phyloP scores from a whole-genome alignment of 2,329 filamentous ascomycete genomes.

The Monosporascus sp. region DNA sequence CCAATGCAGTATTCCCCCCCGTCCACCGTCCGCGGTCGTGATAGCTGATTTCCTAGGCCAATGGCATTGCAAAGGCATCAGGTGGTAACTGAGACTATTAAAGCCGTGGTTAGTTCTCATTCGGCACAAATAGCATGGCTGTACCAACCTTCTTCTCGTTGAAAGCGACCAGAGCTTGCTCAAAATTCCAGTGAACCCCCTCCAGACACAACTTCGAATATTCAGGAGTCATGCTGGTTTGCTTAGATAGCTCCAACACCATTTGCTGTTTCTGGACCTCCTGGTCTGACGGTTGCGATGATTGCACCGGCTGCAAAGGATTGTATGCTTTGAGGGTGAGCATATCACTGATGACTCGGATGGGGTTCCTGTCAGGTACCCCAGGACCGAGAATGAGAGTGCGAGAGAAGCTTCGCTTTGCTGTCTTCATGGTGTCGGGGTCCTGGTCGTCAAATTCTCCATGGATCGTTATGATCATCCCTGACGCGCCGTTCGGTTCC shows the following conservation, averaged over 20 bases:
- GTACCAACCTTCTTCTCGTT: constrained; percentile 62
- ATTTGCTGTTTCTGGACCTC: constrained; percentile 60
- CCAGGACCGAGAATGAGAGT: constrained; percentile 76
- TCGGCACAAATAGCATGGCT: not conserved
- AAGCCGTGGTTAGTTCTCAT: constrained; percentile 4
- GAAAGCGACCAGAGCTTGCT: constrained; percentile 70
- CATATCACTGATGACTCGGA: constrained; percentile 77
- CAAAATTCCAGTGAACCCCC: constrained; percentile 75
- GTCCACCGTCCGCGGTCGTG: not conserved
- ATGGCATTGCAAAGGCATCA: constrained; percentile 36
- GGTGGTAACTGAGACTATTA: constrained; percentile 40
- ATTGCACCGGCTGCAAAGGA: constrained; percentile 30
- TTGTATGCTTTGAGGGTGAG: constrained; percentile 65
- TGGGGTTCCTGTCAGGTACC: constrained; percentile 53
- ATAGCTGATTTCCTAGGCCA: constrained; percentile 3
- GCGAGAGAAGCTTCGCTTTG: constrained; percentile 75
- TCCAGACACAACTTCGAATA: constrained; percentile 78
- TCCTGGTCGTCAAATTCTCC: constrained; percentile 78
- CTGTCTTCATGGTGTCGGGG: constrained; percentile 45
- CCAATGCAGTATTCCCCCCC: not conserved
- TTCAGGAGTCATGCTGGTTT: constrained; percentile 73
- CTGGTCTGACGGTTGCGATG: constrained; percentile 23
- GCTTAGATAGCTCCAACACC: constrained; percentile 67
- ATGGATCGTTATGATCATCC: constrained; percentile 73
- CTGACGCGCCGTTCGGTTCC: constrained; percentile 63